Evolutionary conservation across 495 filamentous ascomycete genomes (phyloP).

Genomic region (Mycothermus thermophilus): DNA sequence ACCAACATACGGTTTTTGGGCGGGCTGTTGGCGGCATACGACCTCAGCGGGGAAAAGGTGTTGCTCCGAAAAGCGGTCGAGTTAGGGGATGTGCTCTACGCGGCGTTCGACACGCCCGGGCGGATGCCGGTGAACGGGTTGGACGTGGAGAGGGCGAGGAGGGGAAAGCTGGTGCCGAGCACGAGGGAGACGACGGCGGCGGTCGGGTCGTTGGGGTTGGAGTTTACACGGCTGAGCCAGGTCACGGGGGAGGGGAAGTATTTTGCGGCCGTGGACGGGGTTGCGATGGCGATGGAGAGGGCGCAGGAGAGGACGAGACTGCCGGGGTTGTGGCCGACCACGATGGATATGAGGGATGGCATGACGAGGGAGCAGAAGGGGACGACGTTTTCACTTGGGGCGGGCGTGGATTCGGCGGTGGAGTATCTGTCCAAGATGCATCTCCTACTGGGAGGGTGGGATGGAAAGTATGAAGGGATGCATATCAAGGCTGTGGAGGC

Average conservation of each 20-base stretch:
- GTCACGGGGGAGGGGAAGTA: constrained; percentile 68
- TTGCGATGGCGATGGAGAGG: constrained; percentile 57
- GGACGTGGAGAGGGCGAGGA: constrained; percentile 38
- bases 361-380: constrained; percentile 19
- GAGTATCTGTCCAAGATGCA: constrained; percentile 77
- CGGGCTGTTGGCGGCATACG: constrained; percentile 63
- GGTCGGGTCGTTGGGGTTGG: constrained; percentile 62
- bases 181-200: constrained; percentile 40
- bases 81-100: constrained; percentile 69
- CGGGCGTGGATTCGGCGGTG: constrained; percentile 64
- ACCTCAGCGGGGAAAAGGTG: constrained; percentile 45
- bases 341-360: constrained; percentile 40
- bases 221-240: constrained; percentile 77
- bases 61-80: constrained; percentile 69
- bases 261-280: constrained; percentile 68
- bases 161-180: constrained; percentile 39
- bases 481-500: constrained; percentile 45
- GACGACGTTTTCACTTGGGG: constrained; percentile 51
- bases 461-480: constrained; percentile 27
- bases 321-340: constrained; percentile 71
- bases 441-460: constrained; percentile 27
- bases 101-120: constrained; percentile 81
- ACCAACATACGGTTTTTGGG: constrained; percentile 69
- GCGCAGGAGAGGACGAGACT: constrained; percentile 53
- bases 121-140: constrained; percentile 70